Evolutionary conservation across 257 asterid genomes (phyloP).

Genomic region (Jaltomata sinuosa): DNA sequence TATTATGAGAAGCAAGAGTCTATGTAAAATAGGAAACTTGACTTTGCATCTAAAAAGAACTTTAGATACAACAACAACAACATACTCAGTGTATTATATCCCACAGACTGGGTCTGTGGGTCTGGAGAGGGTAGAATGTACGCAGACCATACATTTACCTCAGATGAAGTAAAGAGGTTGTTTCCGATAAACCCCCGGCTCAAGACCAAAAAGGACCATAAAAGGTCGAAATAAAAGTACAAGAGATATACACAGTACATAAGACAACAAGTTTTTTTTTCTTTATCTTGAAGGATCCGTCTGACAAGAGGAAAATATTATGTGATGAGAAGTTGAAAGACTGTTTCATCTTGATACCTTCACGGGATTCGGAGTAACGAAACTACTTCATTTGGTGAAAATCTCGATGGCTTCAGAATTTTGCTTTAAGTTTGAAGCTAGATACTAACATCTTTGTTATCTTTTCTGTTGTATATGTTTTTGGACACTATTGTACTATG

Average conservation of each 20-base stretch:
- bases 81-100: no score
- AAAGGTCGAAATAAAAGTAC: no score
- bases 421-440: conserved; percentile 18
- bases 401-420: conserved; percentile 14
- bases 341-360: conserved; percentile 68
- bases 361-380: conserved; percentile 55
- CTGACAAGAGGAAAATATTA: conserved; percentile 72
- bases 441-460: conserved; percentile 6
- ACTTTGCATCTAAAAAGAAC: neutral
- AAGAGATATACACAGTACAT: no score
- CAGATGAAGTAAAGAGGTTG: no score
- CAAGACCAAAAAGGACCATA: no score
- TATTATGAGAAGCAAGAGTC: no score
- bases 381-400: conserved; percentile 23
- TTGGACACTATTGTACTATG: neutral
- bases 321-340: conserved; percentile 92
- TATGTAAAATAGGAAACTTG: neutral
- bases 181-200: no score
- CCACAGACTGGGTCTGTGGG: no score
- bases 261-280: neutral
- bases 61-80: no score
- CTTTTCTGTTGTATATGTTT: neutral
- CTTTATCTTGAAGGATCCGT: conserved; percentile 66
- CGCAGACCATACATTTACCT: no score
- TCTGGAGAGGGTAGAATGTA: no score